Conservation (phyloP, 2,329 filamentous ascomycete genomes). For the Cadophora sp. region DNA sequence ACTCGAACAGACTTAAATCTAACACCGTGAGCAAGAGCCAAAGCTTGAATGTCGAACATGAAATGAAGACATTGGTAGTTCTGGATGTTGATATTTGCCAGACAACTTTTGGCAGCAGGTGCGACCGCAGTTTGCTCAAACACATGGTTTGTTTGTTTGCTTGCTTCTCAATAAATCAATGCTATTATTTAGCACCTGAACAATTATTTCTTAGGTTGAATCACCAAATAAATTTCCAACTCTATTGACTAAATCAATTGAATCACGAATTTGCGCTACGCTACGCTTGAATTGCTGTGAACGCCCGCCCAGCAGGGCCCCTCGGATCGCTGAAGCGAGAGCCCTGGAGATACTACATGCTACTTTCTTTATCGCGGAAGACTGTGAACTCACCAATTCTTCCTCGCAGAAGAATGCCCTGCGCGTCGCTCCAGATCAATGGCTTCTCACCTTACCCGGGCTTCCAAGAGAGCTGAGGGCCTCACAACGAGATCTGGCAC, state of each 20-base stretch:
- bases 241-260: not conserved
- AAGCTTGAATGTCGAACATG: not conserved
- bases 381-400: constrained; percentile 31
- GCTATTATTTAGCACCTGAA: not conserved
- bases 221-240: not conserved
- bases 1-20: no score
- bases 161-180: not conserved
- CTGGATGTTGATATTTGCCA: not conserved
- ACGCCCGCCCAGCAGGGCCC: constrained; percentile 10
- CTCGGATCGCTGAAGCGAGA: no score
- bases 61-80: not conserved
- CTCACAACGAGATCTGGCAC: constrained; percentile 44
- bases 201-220: not conserved
- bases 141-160: constrained; percentile 12
- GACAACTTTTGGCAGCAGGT: not conserved
- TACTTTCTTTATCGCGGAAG: constrained; percentile 21
- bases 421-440: constrained; percentile 48
- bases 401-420: constrained; percentile 43
- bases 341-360: constrained; percentile 16
- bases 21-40: no score
- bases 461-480: constrained; percentile 57
- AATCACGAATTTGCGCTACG: constrained; percentile 8
- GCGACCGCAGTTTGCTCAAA: constrained; percentile 1
- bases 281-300: constrained; percentile 7
- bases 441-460: constrained; percentile 58